These are phyloP conservation scores for Trypanosomatidae sp. DNA, from an alignment of 208 protist species.

Conservation along the genomic window DNA sequence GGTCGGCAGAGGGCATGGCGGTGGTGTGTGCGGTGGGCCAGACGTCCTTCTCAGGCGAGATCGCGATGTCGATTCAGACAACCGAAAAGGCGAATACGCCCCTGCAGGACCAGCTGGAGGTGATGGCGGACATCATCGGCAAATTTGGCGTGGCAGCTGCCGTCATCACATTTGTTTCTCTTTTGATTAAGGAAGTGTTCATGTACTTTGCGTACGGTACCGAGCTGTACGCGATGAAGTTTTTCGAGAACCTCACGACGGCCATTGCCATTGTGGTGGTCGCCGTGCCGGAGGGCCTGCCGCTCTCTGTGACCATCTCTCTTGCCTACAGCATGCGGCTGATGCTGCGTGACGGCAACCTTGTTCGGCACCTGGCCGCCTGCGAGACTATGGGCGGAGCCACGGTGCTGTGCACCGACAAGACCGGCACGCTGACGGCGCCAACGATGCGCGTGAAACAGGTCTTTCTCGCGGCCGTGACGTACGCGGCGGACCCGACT, in stretches of 20 bases:
- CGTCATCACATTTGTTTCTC: conserved; percentile 64
- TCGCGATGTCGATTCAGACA: conserved; percentile 61
- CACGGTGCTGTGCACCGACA: conserved; percentile 94
- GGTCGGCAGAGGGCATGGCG: conserved; percentile 66
- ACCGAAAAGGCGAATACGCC: conserved; percentile 76
- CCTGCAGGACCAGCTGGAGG: conserved; percentile 86
- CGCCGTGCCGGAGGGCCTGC: conserved; percentile 97
- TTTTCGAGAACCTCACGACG: conserved; percentile 90
- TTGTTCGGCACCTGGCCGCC: conserved; percentile 93
- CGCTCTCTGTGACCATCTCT: conserved; percentile 97
- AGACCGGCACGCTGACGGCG: conserved; percentile 94
- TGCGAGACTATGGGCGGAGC: conserved; percentile 98
- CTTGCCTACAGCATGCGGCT: conserved; percentile 96
- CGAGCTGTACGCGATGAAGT: conserved; percentile 65
- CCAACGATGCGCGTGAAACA: conserved; percentile 90
- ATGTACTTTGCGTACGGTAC: conserved; percentile 29
- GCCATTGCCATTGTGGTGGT: conserved; percentile 97
- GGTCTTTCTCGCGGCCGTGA: conserved; percentile 44
- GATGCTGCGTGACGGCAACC: conserved; percentile 95
- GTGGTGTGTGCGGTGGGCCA: conserved; percentile 88
- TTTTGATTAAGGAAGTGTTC: conserved; percentile 76
- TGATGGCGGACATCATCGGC: conserved; percentile 86
- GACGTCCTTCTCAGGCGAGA: conserved; percentile 64
- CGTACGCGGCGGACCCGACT: conserved; percentile 21
- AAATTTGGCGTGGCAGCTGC: conserved; percentile 82